Base-by-base conservation (phyloP, 1,284 basidiomycete genomes). In the Cryptococcus neoformans region DNA sequence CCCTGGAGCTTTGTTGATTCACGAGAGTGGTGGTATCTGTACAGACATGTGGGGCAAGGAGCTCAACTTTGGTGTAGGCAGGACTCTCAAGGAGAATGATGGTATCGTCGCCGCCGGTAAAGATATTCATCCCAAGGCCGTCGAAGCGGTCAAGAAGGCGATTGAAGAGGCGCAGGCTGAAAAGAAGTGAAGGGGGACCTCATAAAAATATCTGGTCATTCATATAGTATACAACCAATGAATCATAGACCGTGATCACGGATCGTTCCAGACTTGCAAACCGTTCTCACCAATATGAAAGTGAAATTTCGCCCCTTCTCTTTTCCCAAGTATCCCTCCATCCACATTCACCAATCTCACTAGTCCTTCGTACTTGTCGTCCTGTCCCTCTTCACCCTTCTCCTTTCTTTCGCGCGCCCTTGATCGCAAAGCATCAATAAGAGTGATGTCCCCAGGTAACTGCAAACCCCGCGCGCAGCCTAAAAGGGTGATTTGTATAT, bases 21-120 rank as follows among this genome's bases (percentile, higher is more conserved):
- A 87, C 59, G 95, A 98, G 78, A 89, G 92, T 0, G 94, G 94
- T 2, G 94, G 94, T 0, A 67, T 87, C 12, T 86, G 97, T 37
- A 87, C 86, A 0, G 90, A 98, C 75, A 89, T 90, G 55, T 81
- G 86, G 49, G 94, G 93, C 3, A 69, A 84, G 58, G 81, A 83
- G 0, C 84, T 99, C 38, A 83, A 96, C 74, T 98, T 99, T 76
- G 88, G 89, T 0, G 80, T 88, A 1, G 95, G 95, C 11, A 80
- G 92, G 57, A 93, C 90, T 1, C 79, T 99, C 28, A 87, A 87
- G 7, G 85, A 85, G 63, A 98, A 98, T 77, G 87, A 84, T 69
- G 95, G 95, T 0, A 84, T 99, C 16, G 83, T 99, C 11, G 94
- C 90, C 7, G 80, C 81, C 28, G 86, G 85, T 6, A 85, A 82